Evolutionary conservation across 2,329 filamentous ascomycete species (phyloP).

Genomic region (Lasiodiplodia citricola): DNA sequence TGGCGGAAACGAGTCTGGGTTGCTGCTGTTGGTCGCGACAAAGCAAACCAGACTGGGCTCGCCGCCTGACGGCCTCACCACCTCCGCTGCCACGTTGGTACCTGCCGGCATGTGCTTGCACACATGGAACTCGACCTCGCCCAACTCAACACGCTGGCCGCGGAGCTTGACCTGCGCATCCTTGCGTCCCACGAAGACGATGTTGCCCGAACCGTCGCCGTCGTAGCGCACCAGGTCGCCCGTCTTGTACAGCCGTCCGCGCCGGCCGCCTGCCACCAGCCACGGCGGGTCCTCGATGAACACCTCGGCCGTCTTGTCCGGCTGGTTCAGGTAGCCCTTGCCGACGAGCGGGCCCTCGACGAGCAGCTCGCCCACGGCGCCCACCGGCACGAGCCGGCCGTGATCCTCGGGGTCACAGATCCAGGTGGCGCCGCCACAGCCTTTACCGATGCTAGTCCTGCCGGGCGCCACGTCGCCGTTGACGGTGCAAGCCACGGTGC

Average conservation of each 20-base stretch:
- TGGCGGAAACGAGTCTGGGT: background rate
- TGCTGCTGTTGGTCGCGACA: background rate
- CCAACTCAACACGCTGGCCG: slow-evolving; percentile 45
- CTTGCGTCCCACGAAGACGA: slow-evolving; percentile 66
- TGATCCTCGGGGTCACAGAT: slow-evolving; percentile 38
- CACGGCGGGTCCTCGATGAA: slow-evolving; percentile 40
- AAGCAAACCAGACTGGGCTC: background rate
- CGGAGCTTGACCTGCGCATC: slow-evolving; percentile 49
- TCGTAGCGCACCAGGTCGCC: slow-evolving; percentile 31
- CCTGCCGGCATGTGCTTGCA: background rate
- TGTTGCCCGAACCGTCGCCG: slow-evolving; percentile 31
- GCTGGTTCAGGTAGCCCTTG: slow-evolving; percentile 38
- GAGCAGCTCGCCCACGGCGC: slow-evolving; percentile 59
- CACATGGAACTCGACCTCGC: slow-evolving; percentile 45
- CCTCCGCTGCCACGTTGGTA: slow-evolving; percentile 48
- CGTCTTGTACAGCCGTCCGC: slow-evolving; percentile 26
- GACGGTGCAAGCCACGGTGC: slow-evolving; percentile 33
- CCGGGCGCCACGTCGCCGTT: slow-evolving; percentile 24
- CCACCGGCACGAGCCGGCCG: slow-evolving; percentile 35
- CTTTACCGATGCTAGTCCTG: slow-evolving; percentile 24
- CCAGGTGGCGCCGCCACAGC: slow-evolving; percentile 33
- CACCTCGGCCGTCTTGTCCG: slow-evolving; percentile 30
- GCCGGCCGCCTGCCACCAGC: slow-evolving; percentile 41
- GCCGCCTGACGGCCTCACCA: slow-evolving; percentile 44
- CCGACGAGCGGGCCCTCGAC: slow-evolving; percentile 62